Evolutionary conservation across 192 early-diverging fungal genomes (phyloP), one percentile per base, ranked within the genome.

Genomic region (Chytriomyces hyalinus): DNA sequence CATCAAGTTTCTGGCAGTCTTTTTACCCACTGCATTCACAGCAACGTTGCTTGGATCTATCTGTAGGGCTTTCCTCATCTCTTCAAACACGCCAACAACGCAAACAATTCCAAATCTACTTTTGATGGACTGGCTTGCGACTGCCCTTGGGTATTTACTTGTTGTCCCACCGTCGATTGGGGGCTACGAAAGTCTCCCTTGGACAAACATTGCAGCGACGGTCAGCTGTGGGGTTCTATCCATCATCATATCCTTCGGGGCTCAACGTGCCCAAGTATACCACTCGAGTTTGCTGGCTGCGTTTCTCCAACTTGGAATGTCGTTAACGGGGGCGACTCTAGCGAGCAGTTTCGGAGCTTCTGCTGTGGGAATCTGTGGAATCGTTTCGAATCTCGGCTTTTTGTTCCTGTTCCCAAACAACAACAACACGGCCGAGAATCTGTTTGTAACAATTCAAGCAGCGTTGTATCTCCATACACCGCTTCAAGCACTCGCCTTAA

Each of bases 41-140:
- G 45, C 24, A 26, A 45, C 22, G 7, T 6, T 45, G 8, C 3
- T 73, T 10, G 45, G 24, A 10, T 22, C 71, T 4, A 44, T 61
- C 13, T 60, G 59, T 6, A 9, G 71, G 20, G 60, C 71, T 7
- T 24, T 73, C 10, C 22, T 73, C 13, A 13, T 73, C 28, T 6
- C 24, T 26, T 60, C 10, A 4, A 45, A 43, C 11, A 3, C 6
- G 59, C 59, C 45, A 62, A 62, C 59, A n/a, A 17, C 71, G 0
- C n/a, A 62, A 10, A 44, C n/a, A n/a, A 11, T 73, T 6, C 17
- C 71, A 7, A 15, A 73, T 43, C 43, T n/a, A 6, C 10, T 73
- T 62, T 60, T 73, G 10, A 13, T 73, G 59, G 71, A 73, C 26
- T 73, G 71, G 71, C 10, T 43, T 73, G 53, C 71, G 20, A 73